phyloP scores from a whole-genome alignment of 305 asterid species.

The Fraxinus sp. region DNA sequence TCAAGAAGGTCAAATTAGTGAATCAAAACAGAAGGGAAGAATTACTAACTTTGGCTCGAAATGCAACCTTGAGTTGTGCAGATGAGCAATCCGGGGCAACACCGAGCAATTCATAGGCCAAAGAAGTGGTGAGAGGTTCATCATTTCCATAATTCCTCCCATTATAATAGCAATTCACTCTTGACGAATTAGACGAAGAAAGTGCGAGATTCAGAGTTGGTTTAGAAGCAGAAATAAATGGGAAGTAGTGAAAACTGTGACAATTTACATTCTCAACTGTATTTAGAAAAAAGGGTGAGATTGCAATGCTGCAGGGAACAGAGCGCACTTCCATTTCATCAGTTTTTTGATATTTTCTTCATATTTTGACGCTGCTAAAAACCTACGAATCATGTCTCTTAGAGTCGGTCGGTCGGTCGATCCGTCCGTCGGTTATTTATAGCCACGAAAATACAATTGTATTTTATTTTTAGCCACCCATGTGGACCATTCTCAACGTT shows the following conservation, averaged over 20 bases:
- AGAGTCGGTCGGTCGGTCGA: not conserved
- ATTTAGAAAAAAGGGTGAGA: slow-evolving; percentile 21
- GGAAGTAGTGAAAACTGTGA: slow-evolving; percentile 18
- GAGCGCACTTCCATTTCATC: not conserved
- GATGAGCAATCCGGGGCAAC: slow-evolving; percentile 55
- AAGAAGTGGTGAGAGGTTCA: slow-evolving; percentile 42
- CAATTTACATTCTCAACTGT: slow-evolving; percentile 9
- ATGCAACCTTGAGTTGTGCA: slow-evolving; percentile 73
- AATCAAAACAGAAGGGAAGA: not conserved
- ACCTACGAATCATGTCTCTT: not conserved
- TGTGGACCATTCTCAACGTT: not conserved
- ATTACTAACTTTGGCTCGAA: slow-evolving; percentile 61
- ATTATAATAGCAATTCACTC: slow-evolving; percentile 34
- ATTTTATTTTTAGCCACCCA: not conserved
- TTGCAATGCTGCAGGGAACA: not conserved
- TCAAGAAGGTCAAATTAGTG: not conserved
- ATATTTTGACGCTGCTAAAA: not conserved
- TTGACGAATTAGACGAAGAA: slow-evolving; percentile 26
- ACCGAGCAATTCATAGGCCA: slow-evolving; percentile 67
- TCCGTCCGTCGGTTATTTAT: too few species aligned
- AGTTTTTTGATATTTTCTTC: not conserved
- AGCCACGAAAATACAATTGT: not conserved
- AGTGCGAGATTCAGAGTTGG: slow-evolving; percentile 19
- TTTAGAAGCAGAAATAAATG: slow-evolving; percentile 22
- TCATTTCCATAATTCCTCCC: slow-evolving; percentile 30